These are phyloP conservation scores for Tuber brumale DNA, from an alignment of 495 filamentous ascomycete species.

Conservation along the genomic window DNA sequence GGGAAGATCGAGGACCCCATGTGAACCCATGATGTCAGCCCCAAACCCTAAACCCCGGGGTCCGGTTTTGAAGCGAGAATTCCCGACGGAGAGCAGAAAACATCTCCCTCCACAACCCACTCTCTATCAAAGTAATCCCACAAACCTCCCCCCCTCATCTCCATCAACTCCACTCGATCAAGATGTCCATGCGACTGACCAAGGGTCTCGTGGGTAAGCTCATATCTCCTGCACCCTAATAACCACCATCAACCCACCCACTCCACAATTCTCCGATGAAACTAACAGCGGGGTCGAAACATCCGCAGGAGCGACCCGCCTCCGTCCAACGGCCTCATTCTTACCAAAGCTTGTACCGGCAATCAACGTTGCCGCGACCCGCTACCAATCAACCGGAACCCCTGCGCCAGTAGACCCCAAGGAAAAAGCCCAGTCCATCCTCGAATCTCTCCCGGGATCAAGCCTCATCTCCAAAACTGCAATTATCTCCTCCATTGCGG, in stretches of 20 bases:
- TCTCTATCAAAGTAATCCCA: constrained; percentile 11
- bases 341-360: constrained; percentile 56
- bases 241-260: constrained; percentile 7
- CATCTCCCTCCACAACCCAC: constrained; percentile 13
- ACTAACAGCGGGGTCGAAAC: constrained; percentile 17
- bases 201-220: constrained; percentile 37
- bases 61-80: constrained; percentile 14
- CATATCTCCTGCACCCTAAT: neutral
- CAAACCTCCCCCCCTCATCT: constrained; percentile 7
- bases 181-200: constrained; percentile 42
- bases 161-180: constrained; percentile 15
- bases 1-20: neutral
- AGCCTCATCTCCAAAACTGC: constrained; percentile 88
- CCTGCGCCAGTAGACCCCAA: constrained; percentile 63
- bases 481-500: constrained; percentile 85
- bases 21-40: constrained; percentile 4
- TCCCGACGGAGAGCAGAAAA: constrained; percentile 26
- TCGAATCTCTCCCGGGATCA: constrained; percentile 81
- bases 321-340: constrained; percentile 54
- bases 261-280: neutral
- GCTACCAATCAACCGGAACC: constrained; percentile 69
- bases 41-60: constrained; percentile 25
- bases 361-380: constrained; percentile 54
- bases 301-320: constrained; percentile 71
- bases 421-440: constrained; percentile 88